phyloP scores from a whole-genome alignment of 331 rosid species.

The Stylosanthes scabra region DNA sequence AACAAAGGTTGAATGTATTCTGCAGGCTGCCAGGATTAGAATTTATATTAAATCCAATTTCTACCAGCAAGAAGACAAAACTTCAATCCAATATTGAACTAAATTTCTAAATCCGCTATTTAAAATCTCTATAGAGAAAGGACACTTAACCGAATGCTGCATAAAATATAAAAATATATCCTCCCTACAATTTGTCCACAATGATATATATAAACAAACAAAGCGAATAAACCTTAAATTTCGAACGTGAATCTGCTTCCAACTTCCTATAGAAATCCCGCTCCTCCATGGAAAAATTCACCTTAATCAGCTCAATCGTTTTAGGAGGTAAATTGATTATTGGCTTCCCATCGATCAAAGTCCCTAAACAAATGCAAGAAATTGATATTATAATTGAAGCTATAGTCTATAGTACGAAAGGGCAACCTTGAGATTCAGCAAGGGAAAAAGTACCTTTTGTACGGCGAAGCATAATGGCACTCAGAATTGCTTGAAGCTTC shows the following conservation, averaged over 20 bases:
- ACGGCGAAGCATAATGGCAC: constrained; percentile 94
- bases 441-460: constrained; percentile 76
- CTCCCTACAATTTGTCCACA: not conserved
- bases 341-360: constrained; percentile 97
- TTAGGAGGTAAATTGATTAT: constrained; percentile 89
- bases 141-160: constrained; percentile 7
- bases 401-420: not conserved
- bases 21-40: constrained; percentile 5
- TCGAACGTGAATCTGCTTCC: constrained; percentile 97
- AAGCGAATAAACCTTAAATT: constrained; percentile 69
- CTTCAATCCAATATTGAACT: constrained; percentile 22
- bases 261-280: constrained; percentile 89
- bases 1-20: not conserved
- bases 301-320: constrained; percentile 71
- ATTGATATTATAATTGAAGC: not conserved
- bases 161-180: not conserved
- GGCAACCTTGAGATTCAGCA: not conserved
- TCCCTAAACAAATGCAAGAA: constrained; percentile 52
- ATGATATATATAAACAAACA: not conserved
- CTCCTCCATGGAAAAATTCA: constrained; percentile 87
- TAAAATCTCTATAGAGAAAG: constrained; percentile 15
- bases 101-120: constrained; percentile 23
- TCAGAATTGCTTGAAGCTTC: constrained; percentile 89
- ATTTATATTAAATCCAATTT: not conserved
- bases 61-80: constrained; percentile 6